Percentiles rank a stretch among this genome's conserved stretches.
Conservation (phyloP, 768 basidiomycete genomes). For the Leccinellum rugosiceps region DNA sequence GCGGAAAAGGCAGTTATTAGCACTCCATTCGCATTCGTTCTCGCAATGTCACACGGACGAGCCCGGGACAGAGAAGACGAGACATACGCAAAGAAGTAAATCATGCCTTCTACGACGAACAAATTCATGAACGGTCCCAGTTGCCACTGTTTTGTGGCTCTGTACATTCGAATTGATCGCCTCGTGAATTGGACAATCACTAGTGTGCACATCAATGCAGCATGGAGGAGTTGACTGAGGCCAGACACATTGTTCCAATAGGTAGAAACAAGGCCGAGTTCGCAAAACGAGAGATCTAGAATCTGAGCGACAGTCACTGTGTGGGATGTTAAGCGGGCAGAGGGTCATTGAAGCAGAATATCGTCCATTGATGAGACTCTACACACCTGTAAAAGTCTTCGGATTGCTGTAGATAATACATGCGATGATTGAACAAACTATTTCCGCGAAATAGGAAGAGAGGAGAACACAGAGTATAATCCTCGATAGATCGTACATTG, state of each 20-base stretch:
- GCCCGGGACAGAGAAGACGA: not conserved
- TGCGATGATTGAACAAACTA: not conserved
- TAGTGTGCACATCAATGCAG: not conserved
- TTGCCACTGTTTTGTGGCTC: not conserved
- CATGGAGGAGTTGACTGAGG: not conserved
- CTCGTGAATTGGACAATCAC: not conserved
- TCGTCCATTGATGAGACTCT: not conserved
- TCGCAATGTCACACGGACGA: not conserved
- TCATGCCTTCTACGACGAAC: not conserved
- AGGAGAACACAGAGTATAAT: constrained; percentile 11
- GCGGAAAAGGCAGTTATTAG: not conserved
- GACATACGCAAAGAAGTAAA: constrained; percentile 9
- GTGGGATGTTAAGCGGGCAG: not conserved
- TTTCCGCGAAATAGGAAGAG: constrained; percentile 1
- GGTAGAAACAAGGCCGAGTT: not conserved
- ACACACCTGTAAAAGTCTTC: not conserved
- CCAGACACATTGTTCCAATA: not conserved
- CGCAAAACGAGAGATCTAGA: not conserved
- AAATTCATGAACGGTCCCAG: not conserved
- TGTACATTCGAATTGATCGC: not conserved
- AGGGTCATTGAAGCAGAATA: not conserved
- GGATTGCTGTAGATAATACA: not conserved
- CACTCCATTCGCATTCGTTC: not conserved
- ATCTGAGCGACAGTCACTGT: not conserved
- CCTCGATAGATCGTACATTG: constrained; percentile 7